phyloP scores from a whole-genome alignment of 1,284 basidiomycete species.

The Ceratobasidium sp. region DNA sequence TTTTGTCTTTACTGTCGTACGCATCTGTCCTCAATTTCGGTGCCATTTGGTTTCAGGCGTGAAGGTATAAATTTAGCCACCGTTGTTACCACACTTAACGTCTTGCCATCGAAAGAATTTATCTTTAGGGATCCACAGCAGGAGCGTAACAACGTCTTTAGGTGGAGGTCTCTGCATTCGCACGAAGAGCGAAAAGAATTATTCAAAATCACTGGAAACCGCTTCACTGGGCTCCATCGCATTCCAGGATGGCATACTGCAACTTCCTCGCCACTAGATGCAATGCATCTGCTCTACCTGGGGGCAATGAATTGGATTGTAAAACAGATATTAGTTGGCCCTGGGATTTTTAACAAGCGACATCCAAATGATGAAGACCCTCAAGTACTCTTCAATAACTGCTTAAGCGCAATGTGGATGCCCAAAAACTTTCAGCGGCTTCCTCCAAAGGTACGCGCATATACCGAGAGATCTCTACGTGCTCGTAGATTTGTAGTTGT shows the following conservation, averaged over 20 bases:
- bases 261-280: conserved; percentile 12
- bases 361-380: not conserved
- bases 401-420: conserved; percentile 6
- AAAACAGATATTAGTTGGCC: conserved; percentile 6
- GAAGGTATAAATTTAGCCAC: no score
- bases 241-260: conserved; percentile 26
- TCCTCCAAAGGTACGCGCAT: conserved; percentile 20
- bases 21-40: not conserved
- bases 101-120: not conserved
- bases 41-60: not conserved
- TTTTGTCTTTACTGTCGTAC: conserved; percentile 13
- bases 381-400: conserved; percentile 4
- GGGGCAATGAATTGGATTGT: conserved; percentile 33
- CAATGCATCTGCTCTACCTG: conserved; percentile 32
- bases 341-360: conserved; percentile 7
- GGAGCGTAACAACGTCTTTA: conserved; percentile 11
- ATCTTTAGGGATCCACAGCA: not conserved
- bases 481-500: no score
- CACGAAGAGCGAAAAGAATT: not conserved
- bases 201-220: conserved; percentile 4
- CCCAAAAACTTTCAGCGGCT: conserved; percentile 8
- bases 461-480: no score
- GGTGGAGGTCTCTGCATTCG: not conserved
- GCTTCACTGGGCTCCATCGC: conserved; percentile 22
- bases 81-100: not conserved